Percentiles rank a stretch among this genome's conserved stretches.
These are phyloP conservation scores for Umbellularia californica DNA, from an alignment of 164 flowering plant genomes.

Conservation along the genomic window DNA sequence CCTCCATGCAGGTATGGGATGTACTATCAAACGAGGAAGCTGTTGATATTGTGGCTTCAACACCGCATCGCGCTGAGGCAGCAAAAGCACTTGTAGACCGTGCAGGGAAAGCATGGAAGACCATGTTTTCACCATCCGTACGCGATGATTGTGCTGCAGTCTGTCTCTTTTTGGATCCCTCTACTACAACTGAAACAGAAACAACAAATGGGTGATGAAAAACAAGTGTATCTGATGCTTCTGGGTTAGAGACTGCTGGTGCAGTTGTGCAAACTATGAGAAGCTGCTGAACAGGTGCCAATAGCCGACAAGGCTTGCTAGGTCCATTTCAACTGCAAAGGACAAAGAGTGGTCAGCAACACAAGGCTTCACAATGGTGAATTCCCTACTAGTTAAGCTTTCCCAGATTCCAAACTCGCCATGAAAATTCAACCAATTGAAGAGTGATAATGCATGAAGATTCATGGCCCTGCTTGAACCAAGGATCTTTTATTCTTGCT, in stretches of 20 bases:
- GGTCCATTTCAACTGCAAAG: conserved; percentile 59
- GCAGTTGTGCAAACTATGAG: conserved; percentile 19
- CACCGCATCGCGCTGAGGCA: conserved; percentile 60
- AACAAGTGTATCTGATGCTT: conserved; percentile 6
- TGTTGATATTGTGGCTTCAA: conserved; percentile 67
- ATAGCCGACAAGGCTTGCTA: conserved; percentile 64
- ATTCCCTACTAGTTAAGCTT: too few species aligned
- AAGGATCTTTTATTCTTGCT: too few species aligned
- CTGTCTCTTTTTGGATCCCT: conserved; percentile 55
- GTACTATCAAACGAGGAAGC: conserved; percentile 78
- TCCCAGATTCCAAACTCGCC: conserved; percentile 25
- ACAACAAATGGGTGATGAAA: conserved; percentile 6
- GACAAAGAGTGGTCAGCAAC: conserved; percentile 79
- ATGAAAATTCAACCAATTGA: conserved; percentile 47
- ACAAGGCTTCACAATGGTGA: conserved; percentile 49
- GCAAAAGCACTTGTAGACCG: conserved; percentile 76
- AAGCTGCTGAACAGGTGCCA: conserved; percentile 24
- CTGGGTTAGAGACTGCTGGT: conserved; percentile 5
- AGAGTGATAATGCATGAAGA: conserved; percentile 12
- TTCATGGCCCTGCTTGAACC: too few species aligned
- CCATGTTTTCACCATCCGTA: conserved; percentile 70
- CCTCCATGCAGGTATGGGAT: conserved; percentile 61
- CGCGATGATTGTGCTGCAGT: conserved; percentile 76
- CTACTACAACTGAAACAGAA: conserved; percentile 1
- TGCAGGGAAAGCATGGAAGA: conserved; percentile 74